phyloP scores from a whole-genome alignment of 2,329 filamentous ascomycete genomes.

The Calcarisporium arbuscula region DNA sequence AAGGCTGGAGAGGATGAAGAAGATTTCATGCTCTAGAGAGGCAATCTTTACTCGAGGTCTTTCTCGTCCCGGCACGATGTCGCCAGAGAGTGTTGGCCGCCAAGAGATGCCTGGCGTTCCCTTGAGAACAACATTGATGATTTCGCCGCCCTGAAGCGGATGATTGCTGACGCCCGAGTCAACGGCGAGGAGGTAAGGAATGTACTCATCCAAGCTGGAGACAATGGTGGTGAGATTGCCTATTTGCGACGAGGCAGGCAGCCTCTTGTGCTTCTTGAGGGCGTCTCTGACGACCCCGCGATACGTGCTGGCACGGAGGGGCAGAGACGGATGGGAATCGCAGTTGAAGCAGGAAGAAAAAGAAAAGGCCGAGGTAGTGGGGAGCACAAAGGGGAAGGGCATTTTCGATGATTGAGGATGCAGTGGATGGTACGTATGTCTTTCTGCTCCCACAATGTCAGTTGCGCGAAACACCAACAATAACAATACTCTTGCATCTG shows the following conservation, averaged over 20 bases:
- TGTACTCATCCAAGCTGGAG: conserved; percentile 65
- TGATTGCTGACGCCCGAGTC: conserved; percentile 61
- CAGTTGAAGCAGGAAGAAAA: conserved; percentile 73
- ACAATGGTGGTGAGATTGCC: conserved; percentile 65
- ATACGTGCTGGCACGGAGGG: conserved; percentile 73
- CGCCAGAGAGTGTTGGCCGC: conserved; percentile 70
- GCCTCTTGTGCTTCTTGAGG: conserved; percentile 83
- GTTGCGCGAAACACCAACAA: too few relatives aligned
- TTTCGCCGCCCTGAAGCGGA: conserved; percentile 40
- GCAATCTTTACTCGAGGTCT: conserved; percentile 60
- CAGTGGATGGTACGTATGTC: background rate
- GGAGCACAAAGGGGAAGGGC: conserved; percentile 84
- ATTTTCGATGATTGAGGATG: conserved; percentile 41
- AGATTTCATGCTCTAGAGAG: conserved; percentile 76
- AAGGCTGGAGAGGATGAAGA: conserved; percentile 70
- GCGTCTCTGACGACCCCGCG: conserved; percentile 76
- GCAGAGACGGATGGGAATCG: conserved; percentile 82
- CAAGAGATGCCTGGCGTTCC: conserved; percentile 65
- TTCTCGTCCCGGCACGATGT: conserved; percentile 58
- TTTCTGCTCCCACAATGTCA: too few relatives aligned
- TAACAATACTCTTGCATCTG: too few relatives aligned
- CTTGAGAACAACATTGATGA: conserved; percentile 61
- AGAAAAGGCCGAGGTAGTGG: conserved; percentile 82
- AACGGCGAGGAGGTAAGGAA: conserved; percentile 77
- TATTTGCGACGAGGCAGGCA: conserved; percentile 64